Conservation (phyloP, 2,329 filamentous ascomycete species). For the Arachnomyces sp. region DNA sequence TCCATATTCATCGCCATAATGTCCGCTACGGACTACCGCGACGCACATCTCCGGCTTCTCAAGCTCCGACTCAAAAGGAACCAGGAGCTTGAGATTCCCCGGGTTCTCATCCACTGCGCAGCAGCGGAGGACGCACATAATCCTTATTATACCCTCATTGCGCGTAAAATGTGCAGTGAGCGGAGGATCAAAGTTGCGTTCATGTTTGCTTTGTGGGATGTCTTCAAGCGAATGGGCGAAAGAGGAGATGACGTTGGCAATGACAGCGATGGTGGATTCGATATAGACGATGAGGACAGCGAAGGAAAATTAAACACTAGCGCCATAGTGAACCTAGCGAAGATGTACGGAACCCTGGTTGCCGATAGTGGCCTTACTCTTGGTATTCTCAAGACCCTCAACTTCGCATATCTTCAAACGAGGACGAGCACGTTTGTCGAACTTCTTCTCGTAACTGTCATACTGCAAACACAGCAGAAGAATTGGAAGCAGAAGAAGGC, state of each 20-base stretch:
- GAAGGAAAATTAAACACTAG: constrained; percentile 44
- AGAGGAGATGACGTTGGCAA: constrained; percentile 53
- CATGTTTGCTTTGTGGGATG: constrained; percentile 76
- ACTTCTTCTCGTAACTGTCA: constrained; percentile 66
- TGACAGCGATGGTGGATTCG: constrained; percentile 51
- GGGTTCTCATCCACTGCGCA: constrained; percentile 79
- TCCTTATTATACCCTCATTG: constrained; percentile 84
- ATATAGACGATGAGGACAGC: constrained; percentile 43
- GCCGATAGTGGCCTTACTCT: constrained; percentile 53
- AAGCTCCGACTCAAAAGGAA: constrained; percentile 80
- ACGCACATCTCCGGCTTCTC: constrained; percentile 70
- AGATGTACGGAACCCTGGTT: constrained; percentile 58
- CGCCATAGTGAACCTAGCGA: constrained; percentile 60
- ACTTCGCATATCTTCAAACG: constrained; percentile 67
- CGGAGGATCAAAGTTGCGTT: constrained; percentile 72
- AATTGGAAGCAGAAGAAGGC: constrained; percentile 16
- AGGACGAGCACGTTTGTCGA: constrained; percentile 75
- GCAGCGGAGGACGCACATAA: constrained; percentile 81
- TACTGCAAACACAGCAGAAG: constrained; percentile 58
- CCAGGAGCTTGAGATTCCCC: constrained; percentile 78
- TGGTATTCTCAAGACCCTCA: constrained; percentile 56
- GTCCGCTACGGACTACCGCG: constrained; percentile 73
- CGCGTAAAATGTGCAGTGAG: constrained; percentile 61
- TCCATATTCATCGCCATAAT: constrained; percentile 93
- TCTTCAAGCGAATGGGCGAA: constrained; percentile 82